These are phyloP conservation scores for Candida dajiaensis DNA, from an alignment of 805 yeast species.

Conservation along the genomic window DNA sequence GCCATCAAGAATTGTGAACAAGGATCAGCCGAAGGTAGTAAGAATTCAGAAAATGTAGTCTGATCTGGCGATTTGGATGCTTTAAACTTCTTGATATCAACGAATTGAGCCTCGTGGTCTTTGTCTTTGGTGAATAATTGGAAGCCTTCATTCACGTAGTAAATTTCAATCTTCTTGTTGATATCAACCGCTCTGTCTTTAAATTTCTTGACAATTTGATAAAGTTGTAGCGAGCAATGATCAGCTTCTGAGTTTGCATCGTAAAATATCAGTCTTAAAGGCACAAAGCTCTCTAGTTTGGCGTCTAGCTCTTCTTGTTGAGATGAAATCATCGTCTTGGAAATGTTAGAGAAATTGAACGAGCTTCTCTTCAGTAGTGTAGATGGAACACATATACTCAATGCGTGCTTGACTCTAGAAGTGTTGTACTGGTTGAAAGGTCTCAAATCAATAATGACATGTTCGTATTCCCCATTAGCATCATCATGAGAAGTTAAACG, in stretches of 20 bases:
- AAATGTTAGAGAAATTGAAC: conserved; percentile 21
- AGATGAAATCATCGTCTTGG: conserved; percentile 22
- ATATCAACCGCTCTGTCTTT: conserved; percentile 10
- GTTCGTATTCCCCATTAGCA: conserved; percentile 4
- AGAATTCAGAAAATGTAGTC: conserved; percentile 16
- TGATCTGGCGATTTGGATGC: conserved; percentile 7
- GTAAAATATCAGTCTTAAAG: conserved; percentile 18
- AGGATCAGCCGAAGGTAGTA: conserved; percentile 22
- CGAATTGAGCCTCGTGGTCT: not conserved
- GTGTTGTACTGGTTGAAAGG: conserved; percentile 72
- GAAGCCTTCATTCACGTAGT: conserved; percentile 20
- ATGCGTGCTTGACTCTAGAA: conserved; percentile 51
- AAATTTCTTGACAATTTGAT: conserved; percentile 23
- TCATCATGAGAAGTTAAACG: not conserved
- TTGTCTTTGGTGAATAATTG: conserved; percentile 9
- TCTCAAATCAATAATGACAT: conserved; percentile 50
- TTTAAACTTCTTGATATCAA: conserved; percentile 14
- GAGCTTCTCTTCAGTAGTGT: conserved; percentile 64
- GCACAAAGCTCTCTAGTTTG: conserved; percentile 7
- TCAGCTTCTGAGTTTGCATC: conserved; percentile 17
- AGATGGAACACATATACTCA: conserved; percentile 83
- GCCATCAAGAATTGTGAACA: conserved; percentile 18
- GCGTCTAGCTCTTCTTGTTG: conserved; percentile 14
- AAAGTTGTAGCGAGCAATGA: conserved; percentile 21
- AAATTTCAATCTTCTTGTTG: conserved; percentile 11